phyloP scores from a whole-genome alignment of 768 basidiomycete genomes.

The Macrocybe gigantea region DNA sequence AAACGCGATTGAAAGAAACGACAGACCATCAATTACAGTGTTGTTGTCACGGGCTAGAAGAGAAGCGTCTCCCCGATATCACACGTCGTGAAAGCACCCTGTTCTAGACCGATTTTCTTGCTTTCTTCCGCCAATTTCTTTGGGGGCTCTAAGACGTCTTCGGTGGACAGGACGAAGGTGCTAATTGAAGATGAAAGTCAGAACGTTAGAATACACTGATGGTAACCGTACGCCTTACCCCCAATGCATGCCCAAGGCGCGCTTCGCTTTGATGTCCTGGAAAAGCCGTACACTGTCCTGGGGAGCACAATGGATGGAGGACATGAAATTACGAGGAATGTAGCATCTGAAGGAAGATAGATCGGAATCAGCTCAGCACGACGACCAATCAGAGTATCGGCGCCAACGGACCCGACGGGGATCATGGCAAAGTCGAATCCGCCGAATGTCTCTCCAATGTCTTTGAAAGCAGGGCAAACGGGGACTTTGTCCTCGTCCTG shows the following conservation, averaged over 20 bases:
- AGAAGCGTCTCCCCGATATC: constrained; percentile 56
- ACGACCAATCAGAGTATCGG: constrained; percentile 13
- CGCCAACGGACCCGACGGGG: constrained; percentile 50
- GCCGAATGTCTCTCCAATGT: constrained; percentile 60
- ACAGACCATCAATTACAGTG: neutral
- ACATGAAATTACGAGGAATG: constrained; percentile 47
- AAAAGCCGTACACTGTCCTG: constrained; percentile 65
- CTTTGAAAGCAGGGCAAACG: constrained; percentile 66
- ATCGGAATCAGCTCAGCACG: neutral
- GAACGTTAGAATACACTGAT: neutral
- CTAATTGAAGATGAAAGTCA: constrained; percentile 16
- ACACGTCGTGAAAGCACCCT: constrained; percentile 48
- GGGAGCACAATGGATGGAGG: constrained; percentile 59
- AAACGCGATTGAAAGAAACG: neutral
- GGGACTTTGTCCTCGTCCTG: constrained; percentile 48
- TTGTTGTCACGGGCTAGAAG: constrained; percentile 13
- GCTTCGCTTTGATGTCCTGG: constrained; percentile 53
- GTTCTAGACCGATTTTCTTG: constrained; percentile 43
- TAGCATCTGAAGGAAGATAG: constrained; percentile 41
- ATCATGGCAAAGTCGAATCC: constrained; percentile 66
- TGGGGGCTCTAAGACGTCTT: constrained; percentile 59
- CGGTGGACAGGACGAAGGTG: constrained; percentile 47
- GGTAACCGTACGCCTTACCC: constrained; percentile 31
- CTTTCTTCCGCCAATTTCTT: constrained; percentile 46
- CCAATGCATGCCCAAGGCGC: constrained; percentile 69